These are phyloP conservation scores for Fomitopsis palustris DNA, from an alignment of 1,284 basidiomycete species.

Conservation along the genomic window DNA sequence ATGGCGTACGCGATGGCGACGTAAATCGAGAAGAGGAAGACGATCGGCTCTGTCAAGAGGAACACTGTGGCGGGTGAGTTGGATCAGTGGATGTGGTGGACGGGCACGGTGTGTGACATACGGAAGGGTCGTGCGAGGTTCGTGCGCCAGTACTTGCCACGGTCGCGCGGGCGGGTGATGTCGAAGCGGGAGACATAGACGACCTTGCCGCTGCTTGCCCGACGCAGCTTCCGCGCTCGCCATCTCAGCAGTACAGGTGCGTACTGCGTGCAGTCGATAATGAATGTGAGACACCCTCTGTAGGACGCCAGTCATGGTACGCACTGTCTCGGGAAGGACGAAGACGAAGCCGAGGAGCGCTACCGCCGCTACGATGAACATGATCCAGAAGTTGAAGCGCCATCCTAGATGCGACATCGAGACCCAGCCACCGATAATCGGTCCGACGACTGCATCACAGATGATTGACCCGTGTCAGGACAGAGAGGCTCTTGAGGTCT, in stretches of 20 bases:
- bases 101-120: conserved; percentile 25
- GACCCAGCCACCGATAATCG: conserved; percentile 63
- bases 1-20: conserved; percentile 64
- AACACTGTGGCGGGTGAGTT: conserved; percentile 39
- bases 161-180: conserved; percentile 40
- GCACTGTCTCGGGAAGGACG: conserved; percentile 47
- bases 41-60: conserved; percentile 66
- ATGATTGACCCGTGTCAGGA: neutral
- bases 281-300: neutral
- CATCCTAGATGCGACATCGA: conserved; percentile 51
- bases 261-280: conserved; percentile 37
- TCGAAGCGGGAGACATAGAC: conserved; percentile 57
- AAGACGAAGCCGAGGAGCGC: conserved; percentile 43
- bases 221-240: conserved; percentile 47
- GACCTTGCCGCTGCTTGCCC: conserved; percentile 38
- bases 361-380: conserved; percentile 53
- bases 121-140: conserved; percentile 62
- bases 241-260: conserved; percentile 63
- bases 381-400: conserved; percentile 73
- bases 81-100: neutral
- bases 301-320: conserved; percentile 5
- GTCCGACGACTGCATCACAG: conserved; percentile 45
- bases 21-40: conserved; percentile 63
- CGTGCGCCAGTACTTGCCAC: conserved; percentile 35
- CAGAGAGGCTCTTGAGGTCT: neutral